These are phyloP conservation scores for Filobasidium uniguttulatum DNA, from an alignment of 1,284 basidiomycete species.

Conservation along the genomic window DNA sequence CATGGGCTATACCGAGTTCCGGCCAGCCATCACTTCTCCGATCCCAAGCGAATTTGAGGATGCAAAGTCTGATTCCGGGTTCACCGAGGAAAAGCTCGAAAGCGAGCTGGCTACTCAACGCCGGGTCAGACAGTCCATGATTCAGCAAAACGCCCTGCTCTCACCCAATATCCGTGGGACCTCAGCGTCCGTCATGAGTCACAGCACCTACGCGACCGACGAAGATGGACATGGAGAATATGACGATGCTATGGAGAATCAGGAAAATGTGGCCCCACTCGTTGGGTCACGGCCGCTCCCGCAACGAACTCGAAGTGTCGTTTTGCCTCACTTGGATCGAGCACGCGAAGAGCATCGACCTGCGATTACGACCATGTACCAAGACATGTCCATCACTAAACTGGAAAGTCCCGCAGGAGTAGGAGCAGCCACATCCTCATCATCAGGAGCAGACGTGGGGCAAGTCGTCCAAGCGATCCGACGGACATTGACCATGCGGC, in stretches of 20 bases:
- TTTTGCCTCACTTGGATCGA: background rate
- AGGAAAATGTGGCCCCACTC: too few relatives aligned
- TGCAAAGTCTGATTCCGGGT: constrained; percentile 20
- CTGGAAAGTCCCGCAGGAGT: too few relatives aligned
- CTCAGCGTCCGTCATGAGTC: constrained; percentile 1
- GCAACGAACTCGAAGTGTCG: background rate
- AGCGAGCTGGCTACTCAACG: constrained; percentile 4
- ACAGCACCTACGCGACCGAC: background rate
- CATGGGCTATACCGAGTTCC: background rate
- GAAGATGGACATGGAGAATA: constrained; percentile 1
- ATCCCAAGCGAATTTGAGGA: too few relatives aligned
- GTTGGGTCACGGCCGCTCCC: too few relatives aligned
- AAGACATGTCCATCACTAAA: too few relatives aligned
- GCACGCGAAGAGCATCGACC: constrained; percentile 2
- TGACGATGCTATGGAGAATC: background rate
- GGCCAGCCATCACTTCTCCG: background rate
- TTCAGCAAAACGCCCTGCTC: too few relatives aligned
- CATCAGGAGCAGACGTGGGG: constrained; percentile 10
- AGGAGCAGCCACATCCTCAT: too few relatives aligned
- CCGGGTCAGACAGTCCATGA: too few relatives aligned
- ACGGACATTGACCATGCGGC: constrained; percentile 8
- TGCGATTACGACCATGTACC: background rate
- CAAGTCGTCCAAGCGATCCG: constrained; percentile 12
- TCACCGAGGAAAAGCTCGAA: constrained; percentile 8
- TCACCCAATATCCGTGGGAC: constrained; percentile 12